Conservation (phyloP, 352 stramenopile genomes). For the Globisporangium carolinianum region DNA sequence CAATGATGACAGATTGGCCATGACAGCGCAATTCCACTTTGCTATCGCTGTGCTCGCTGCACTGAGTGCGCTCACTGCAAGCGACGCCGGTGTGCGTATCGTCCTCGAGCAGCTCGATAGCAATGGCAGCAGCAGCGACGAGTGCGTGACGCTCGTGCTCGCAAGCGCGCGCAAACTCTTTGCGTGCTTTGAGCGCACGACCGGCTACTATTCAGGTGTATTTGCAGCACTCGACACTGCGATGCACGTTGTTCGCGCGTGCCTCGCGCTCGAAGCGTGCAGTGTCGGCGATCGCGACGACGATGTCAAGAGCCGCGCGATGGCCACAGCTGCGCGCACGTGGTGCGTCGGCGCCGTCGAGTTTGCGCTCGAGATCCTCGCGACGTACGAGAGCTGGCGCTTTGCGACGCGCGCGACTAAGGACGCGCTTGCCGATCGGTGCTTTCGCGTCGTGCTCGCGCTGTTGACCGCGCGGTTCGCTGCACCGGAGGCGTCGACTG, state of each 20-base stretch:
- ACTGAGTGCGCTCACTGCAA: constrained; percentile 30
- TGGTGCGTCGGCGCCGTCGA: constrained; percentile 54
- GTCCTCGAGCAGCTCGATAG: constrained; percentile 40
- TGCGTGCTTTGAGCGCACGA: constrained; percentile 43
- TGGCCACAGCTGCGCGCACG: constrained; percentile 16
- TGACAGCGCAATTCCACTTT: constrained; percentile 33
- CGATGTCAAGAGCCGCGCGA: constrained; percentile 6
- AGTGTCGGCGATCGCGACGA: constrained; percentile 10
- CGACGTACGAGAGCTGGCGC: constrained; percentile 57
- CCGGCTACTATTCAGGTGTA: constrained; percentile 42
- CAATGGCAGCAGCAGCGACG: constrained; percentile 27
- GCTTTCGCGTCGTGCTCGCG: constrained; percentile 44
- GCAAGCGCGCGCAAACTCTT: constrained; percentile 56
- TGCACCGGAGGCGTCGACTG: constrained; percentile 16
- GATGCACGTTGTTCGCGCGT: constrained; percentile 53
- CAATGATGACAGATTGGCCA: constrained; percentile 3
- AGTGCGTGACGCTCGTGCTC: constrained; percentile 49
- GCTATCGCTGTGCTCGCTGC: constrained; percentile 32
- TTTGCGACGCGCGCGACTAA: constrained; percentile 32
- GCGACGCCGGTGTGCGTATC: constrained; percentile 27
- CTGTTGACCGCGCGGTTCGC: constrained; percentile 36
- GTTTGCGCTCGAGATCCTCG: constrained; percentile 51
- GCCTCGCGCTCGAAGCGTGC: constrained; percentile 38
- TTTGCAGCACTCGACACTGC: constrained; percentile 46
- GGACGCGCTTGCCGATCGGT: constrained; percentile 41